Evolutionary conservation across 108 stramenopile species (phyloP).

Genomic region (Fragilariopsis cylindrus): DNA sequence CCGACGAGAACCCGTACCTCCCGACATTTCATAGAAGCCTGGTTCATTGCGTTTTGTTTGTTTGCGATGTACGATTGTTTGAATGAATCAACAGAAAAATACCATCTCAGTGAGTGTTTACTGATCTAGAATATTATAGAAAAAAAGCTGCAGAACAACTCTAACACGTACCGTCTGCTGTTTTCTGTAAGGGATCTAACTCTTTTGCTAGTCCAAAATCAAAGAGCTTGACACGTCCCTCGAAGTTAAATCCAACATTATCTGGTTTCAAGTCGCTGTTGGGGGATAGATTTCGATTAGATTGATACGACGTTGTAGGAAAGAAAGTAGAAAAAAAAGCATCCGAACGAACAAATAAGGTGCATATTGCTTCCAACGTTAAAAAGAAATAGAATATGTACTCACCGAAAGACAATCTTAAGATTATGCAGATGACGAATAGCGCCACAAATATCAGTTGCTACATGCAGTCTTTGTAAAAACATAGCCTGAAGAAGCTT

Average conservation of each 20-base stretch:
- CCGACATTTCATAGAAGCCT: constrained; percentile 42
- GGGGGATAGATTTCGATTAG: background rate
- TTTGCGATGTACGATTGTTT: no score
- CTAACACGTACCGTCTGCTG: constrained; percentile 30
- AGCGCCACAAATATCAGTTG: constrained; percentile 49
- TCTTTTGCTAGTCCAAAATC: constrained; percentile 69
- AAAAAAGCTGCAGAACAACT: no score
- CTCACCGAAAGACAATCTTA: constrained; percentile 47
- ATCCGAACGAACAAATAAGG: background rate
- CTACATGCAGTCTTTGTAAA: constrained; percentile 48
- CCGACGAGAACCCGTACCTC: constrained; percentile 47
- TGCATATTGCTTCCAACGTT: background rate
- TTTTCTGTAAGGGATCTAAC: constrained; percentile 44
- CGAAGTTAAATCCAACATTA: constrained; percentile 52
- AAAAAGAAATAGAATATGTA: background rate
- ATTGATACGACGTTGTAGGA: background rate
- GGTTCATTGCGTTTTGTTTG: no score
- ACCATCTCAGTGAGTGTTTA: no score
- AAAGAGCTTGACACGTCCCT: constrained; percentile 53
- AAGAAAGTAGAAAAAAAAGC: background rate
- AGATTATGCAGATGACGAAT: constrained; percentile 48
- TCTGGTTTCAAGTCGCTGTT: constrained; percentile 43
- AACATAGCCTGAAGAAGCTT: constrained; percentile 49
- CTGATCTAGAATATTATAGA: background rate
- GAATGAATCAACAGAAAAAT: no score